Percentiles rank a stretch among this genome's conserved stretches.
Evolutionary conservation across 768 basidiomycete species (phyloP).

Genomic region (Agaricus blazei): DNA sequence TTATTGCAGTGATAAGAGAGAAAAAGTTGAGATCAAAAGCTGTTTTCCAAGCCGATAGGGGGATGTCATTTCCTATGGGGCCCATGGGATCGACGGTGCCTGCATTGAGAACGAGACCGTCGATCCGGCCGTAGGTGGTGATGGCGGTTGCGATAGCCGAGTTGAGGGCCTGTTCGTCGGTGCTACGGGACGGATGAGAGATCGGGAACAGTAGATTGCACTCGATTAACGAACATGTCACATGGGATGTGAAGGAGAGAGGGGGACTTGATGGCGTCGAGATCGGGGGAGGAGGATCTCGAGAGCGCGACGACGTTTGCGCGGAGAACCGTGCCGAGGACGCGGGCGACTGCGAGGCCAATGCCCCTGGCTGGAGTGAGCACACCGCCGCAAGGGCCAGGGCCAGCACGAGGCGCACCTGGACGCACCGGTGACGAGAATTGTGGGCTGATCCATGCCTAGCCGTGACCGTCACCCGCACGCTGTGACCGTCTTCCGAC

Average conservation of each 20-base stretch:
- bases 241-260: conserved; percentile 57
- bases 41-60: conserved; percentile 57
- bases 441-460: conserved; percentile 7
- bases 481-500: background rate
- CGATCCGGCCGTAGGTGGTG: conserved; percentile 57
- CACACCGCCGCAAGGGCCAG: conserved; percentile 7
- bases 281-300: conserved; percentile 62
- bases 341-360: conserved; percentile 72
- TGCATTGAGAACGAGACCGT: conserved; percentile 84
- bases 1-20: conserved; percentile 68
- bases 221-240: conserved; percentile 59
- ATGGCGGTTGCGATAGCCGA: conserved; percentile 50
- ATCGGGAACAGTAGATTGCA: conserved; percentile 8
- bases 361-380: conserved; percentile 42
- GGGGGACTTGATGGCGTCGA: conserved; percentile 42
- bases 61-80: conserved; percentile 44
- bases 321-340: conserved; percentile 57
- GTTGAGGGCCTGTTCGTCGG: conserved; percentile 50
- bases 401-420: conserved; percentile 35
- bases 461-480: background rate
- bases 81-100: conserved; percentile 69
- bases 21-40: conserved; percentile 89
- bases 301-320: conserved; percentile 75
- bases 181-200: conserved; percentile 32
- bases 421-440: conserved; percentile 84